Base-by-base conservation (phyloP, 2,329 filamentous ascomycete genomes). In the Fusarium globosum region DNA sequence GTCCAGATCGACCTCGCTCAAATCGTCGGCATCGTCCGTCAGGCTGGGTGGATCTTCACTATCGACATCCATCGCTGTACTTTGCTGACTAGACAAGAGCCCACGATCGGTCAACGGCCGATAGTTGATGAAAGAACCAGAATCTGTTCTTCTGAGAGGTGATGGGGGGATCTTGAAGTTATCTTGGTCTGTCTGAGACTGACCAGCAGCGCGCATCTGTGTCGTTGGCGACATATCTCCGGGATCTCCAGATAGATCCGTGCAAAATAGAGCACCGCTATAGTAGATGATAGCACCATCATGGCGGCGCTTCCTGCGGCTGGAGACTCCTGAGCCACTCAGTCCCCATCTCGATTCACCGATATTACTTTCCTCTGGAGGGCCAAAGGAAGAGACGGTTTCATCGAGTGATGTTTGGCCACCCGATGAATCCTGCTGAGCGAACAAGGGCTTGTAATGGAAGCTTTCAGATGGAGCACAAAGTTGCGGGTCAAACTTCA, bases 281-380 rank as follows among this genome's bases (percentile, higher is more conserved):
- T 96, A 97, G 78, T 95, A 97, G 23, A 96, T 94, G 73, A 97
- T 92, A 2, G 93, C 91, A 14, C 94, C 94, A 66, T 93, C 90
- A 18, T 90, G 86, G 1, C 85, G 87, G 33, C 88, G 87, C 79
- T 88, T 89, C 72, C 83, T 86, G 71, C 83, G 85, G 77, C 78
- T 86, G 64, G 81, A 87, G 52, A 79, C 85, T 72, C 79, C 88
- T 72, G 84, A 89, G 76, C 84, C 84, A 69, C 85, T 87, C 39
- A 83, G 80, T 20, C 80, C 83, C 83, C 84, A 87, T 55, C 83
- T 79, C 1, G 87, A 88, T 21, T 84, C 85, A 4, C 82, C 85
- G 16, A 84, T 70, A 46, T 87, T 87, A 65, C 86, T 89, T 15
- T 87, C 85, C 13, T 87, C 87, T 1, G 80, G 80, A 0, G 79